Base-by-base conservation (phyloP, 495 filamentous ascomycete species). In the Penicillium manginii region DNA sequence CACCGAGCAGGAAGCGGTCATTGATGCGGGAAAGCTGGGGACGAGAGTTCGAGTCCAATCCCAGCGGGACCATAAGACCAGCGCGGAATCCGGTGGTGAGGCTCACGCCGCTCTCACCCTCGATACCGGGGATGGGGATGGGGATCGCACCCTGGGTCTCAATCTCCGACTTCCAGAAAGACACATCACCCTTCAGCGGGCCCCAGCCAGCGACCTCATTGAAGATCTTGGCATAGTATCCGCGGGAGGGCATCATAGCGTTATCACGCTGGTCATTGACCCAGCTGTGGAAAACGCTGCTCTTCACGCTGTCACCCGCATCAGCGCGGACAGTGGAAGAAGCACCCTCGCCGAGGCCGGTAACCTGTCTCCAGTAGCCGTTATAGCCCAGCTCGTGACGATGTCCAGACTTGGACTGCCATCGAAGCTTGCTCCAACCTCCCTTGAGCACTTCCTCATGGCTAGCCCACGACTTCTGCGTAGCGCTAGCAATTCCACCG, bases 1-100 rank as follows among this genome's bases (percentile, higher is more conserved):
- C 94, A 46, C 94, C 94, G 39, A 98, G 91, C 51, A 88, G 84
- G 80, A 98, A 98, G 31, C 94, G 92, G 72, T 98, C 94, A 73
- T 93, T 97, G 61, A 97, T 82, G 23, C 91, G 84, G 50, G 91
- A 93, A 3, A 88, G 84, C 32, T 79, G 80, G 31, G 72, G 85
- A 18, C 60, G 80, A 8, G 68, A 61, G 48, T 76, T 73, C 18
- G 79, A 82, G 19, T 79, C 77, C 26, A 89, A 69, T 10, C 82
- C 75, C 32, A 89, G 76, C 46, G 86, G 86, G 57, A 82, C 85
- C 35, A 89, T 72, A n/a, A 89, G 59, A 9, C 86, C 86, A 2
- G 82, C 86, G 50, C 86, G 80, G 53, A 89, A 75, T 14, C 84
- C 81, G 39, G 85, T 83, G 11, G 83, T 85, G 52, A 91, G 84